A percentile compares a stretch with the other conserved stretches of the same genome.
These are phyloP conservation scores for Exophiala dermatitidis DNA, from an alignment of 2,329 filamentous ascomycete species.

Conservation along the genomic window DNA sequence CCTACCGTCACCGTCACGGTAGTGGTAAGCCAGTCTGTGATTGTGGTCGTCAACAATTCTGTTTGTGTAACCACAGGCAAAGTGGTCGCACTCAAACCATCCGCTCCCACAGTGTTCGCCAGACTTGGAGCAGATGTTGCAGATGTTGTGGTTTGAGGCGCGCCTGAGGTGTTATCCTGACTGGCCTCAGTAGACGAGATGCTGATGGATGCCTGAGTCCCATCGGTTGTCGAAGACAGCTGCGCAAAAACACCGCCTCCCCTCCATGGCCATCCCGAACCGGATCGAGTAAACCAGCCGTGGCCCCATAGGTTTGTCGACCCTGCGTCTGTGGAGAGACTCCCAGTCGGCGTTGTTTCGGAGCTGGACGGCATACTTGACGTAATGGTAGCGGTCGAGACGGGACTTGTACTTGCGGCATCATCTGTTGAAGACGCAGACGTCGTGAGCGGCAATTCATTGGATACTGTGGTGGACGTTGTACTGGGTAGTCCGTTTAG, in stretches of 20 bases:
- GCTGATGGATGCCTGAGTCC: background rate
- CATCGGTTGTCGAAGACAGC: background rate
- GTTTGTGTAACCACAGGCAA: background rate
- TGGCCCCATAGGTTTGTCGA: background rate
- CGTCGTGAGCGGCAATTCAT: too few relatives aligned
- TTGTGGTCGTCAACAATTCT: constrained; percentile 4
- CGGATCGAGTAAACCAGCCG: background rate
- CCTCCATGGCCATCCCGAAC: background rate
- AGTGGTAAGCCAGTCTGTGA: constrained; percentile 15
- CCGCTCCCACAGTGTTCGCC: background rate
- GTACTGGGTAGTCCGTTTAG: background rate
- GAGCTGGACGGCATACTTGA: background rate
- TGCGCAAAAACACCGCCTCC: background rate
- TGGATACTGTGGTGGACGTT: background rate
- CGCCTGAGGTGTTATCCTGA: background rate
- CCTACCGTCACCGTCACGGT: constrained; percentile 7
- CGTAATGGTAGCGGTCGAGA: background rate
- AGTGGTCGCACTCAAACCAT: background rate
- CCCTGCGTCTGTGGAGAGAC: background rate
- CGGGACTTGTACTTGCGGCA: too few relatives aligned
- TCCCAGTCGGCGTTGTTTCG: background rate
- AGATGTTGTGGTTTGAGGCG: background rate
- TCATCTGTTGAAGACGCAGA: too few relatives aligned
- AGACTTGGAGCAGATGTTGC: background rate
- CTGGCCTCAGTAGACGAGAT: background rate